Conservation (phyloP, 345 rosid species). For the Eucalyptus regnans region DNA sequence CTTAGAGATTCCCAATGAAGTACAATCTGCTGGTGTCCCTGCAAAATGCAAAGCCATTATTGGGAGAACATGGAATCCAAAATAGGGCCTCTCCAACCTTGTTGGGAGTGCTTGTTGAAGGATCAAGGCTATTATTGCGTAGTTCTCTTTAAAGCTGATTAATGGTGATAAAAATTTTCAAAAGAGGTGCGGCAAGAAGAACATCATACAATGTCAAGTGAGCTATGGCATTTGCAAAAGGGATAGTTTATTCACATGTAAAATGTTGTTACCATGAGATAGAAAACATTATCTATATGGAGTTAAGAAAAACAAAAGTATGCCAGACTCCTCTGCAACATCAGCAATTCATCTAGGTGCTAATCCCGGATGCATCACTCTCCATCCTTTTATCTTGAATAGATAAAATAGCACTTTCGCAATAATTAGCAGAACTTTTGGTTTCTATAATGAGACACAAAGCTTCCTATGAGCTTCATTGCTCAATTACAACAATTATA, state of each 20-base stretch:
- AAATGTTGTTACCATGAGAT: background rate
- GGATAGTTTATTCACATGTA: background rate
- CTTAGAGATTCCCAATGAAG: constrained; percentile 66
- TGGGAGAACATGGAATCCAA: background rate
- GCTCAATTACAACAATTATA: background rate
- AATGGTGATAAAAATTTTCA: background rate
- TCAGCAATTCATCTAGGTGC: background rate
- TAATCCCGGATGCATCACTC: background rate
- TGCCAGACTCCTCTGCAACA: accelerated
- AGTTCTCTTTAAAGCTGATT: background rate
- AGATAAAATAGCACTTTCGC: background rate
- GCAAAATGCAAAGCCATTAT: background rate
- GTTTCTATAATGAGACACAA: background rate
- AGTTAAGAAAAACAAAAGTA: background rate
- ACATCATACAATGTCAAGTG: background rate
- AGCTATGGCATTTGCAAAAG: background rate
- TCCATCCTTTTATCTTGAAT: background rate
- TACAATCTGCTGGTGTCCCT: constrained; percentile 96
- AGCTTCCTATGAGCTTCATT: background rate
- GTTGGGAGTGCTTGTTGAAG: background rate
- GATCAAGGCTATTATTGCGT: background rate
- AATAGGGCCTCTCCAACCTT: background rate
- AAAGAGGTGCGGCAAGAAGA: background rate
- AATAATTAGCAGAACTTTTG: background rate
- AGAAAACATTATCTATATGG: background rate